phyloP scores from a whole-genome alignment of 2,329 filamentous ascomycete genomes.

The Ophiostoma perfectum region DNA sequence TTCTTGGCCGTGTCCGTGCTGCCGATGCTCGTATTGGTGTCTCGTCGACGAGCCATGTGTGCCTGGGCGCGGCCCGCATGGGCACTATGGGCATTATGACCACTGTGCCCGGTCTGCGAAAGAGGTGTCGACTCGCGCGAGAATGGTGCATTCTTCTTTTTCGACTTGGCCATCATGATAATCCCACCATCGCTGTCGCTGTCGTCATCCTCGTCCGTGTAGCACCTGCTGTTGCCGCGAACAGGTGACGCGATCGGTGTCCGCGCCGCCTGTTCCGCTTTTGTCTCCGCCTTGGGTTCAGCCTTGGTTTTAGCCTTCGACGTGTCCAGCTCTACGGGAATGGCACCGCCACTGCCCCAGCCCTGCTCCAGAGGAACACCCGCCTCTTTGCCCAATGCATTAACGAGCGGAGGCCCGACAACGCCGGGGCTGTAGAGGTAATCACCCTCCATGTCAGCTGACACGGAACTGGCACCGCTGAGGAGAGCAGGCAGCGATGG shows the following conservation, averaged over 20 bases:
- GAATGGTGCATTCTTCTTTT: slow-evolving; percentile 36
- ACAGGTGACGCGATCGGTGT: slow-evolving; percentile 18
- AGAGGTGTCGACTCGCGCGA: slow-evolving; percentile 29
- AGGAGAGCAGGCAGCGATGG: slow-evolving; percentile 59
- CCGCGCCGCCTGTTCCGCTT: background rate
- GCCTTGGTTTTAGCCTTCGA: background rate
- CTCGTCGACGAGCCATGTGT: slow-evolving; percentile 42
- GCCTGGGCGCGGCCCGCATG: slow-evolving; percentile 27
- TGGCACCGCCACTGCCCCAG: slow-evolving; percentile 27
- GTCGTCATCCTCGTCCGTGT: slow-evolving; percentile 40
- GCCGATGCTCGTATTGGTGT: slow-evolving; percentile 56
- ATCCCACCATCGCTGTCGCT: slow-evolving; percentile 53
- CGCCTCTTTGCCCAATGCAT: background rate
- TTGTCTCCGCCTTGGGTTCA: background rate
- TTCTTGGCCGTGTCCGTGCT: slow-evolving; percentile 62
- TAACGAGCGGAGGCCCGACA: background rate
- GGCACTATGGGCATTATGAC: background rate
- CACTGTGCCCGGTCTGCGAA: slow-evolving; percentile 18
- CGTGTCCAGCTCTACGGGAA: slow-evolving; percentile 30
- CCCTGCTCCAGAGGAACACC: slow-evolving; percentile 24
- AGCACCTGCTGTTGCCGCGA: slow-evolving; percentile 21
- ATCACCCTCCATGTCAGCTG: slow-evolving; percentile 57
- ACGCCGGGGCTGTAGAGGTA: slow-evolving; percentile 44
- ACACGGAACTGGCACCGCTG: slow-evolving; percentile 60
- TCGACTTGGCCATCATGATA: slow-evolving; percentile 49